Evolutionary conservation across 2,329 filamentous ascomycete species (phyloP).

Genomic region (Zalaria sp.): DNA sequence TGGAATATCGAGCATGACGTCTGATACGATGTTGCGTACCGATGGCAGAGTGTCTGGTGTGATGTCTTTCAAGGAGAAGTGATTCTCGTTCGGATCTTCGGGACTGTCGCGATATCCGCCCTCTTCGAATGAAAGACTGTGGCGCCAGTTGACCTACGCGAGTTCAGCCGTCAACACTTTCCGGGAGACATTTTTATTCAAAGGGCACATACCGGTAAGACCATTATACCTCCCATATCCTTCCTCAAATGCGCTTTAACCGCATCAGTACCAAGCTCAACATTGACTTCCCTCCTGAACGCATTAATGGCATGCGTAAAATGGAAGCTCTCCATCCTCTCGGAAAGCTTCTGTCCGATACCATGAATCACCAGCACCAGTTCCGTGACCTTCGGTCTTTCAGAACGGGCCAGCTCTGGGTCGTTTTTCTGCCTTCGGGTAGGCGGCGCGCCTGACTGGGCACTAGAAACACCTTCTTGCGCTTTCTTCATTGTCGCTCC

Average conservation of each 20-base stretch:
- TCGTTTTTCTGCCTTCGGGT: constrained; percentile 25
- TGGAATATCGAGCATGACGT: constrained; percentile 96
- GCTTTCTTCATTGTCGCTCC: constrained; percentile 26
- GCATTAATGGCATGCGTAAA: constrained; percentile 94
- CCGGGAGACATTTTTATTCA: background rate
- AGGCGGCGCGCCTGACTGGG: constrained; percentile 28
- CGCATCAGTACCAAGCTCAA: constrained; percentile 60
- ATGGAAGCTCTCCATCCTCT: constrained; percentile 89
- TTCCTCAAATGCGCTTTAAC: constrained; percentile 64
- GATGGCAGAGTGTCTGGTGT: constrained; percentile 82
- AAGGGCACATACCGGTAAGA: constrained; percentile 46
- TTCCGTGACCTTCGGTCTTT: constrained; percentile 62
- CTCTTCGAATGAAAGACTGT: constrained; percentile 76
- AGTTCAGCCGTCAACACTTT: background rate
- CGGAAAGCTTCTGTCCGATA: constrained; percentile 90
- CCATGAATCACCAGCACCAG: constrained; percentile 85
- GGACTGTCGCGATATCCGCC: constrained; percentile 43
- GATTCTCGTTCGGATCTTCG: constrained; percentile 44
- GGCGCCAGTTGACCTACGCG: constrained; percentile 67
- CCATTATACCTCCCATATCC: constrained; percentile 82
- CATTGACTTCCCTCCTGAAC: constrained; percentile 72
- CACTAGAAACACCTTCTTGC: constrained; percentile 28
- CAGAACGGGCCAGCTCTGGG: constrained; percentile 51
- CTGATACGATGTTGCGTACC: constrained; percentile 81
- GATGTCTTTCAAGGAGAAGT: constrained; percentile 69